Percentiles rank a stretch among this genome's conserved stretches.
Conservation (phyloP, 1,139 yeast species). For the Lodderomyces elongisporus region DNA sequence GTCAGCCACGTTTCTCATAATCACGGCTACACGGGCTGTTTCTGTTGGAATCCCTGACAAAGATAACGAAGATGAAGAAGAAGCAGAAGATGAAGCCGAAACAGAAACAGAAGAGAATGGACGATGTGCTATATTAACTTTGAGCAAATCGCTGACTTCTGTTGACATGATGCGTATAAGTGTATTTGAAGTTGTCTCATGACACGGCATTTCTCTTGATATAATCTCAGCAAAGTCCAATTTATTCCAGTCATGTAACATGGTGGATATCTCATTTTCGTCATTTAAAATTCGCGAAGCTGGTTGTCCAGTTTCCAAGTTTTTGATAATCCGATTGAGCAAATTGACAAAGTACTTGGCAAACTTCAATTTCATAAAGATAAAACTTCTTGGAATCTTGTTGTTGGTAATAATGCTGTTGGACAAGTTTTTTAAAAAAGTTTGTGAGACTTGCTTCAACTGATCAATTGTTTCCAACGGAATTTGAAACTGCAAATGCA, state of each 20-base stretch:
- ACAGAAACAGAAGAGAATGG: neutral
- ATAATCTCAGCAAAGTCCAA: constrained; percentile 50
- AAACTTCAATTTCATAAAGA: constrained; percentile 46
- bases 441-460: constrained; percentile 40
- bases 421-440: constrained; percentile 38
- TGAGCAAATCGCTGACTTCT: constrained; percentile 20
- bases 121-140: constrained; percentile 1
- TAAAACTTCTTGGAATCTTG: constrained; percentile 49
- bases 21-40: neutral
- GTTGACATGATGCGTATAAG: constrained; percentile 36
- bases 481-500: constrained; percentile 54
- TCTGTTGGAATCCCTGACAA: neutral
- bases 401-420: constrained; percentile 23
- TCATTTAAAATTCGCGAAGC: constrained; percentile 49
- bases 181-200: constrained; percentile 22
- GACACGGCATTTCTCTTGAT: constrained; percentile 54
- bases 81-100: too few relatives aligned
- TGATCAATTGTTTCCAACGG: constrained; percentile 52
- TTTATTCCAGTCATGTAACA: constrained; percentile 58
- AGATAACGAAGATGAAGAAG: too few relatives aligned
- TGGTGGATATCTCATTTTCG: constrained; percentile 41
- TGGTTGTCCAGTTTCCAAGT: constrained; percentile 55
- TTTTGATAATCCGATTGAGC: constrained; percentile 53
- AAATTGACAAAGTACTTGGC: constrained; percentile 56
- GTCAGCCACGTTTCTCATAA: constrained; percentile 16